Evolutionary conservation across 345 rosid species (phyloP).

Genomic region (Pseudoturritis turrita): DNA sequence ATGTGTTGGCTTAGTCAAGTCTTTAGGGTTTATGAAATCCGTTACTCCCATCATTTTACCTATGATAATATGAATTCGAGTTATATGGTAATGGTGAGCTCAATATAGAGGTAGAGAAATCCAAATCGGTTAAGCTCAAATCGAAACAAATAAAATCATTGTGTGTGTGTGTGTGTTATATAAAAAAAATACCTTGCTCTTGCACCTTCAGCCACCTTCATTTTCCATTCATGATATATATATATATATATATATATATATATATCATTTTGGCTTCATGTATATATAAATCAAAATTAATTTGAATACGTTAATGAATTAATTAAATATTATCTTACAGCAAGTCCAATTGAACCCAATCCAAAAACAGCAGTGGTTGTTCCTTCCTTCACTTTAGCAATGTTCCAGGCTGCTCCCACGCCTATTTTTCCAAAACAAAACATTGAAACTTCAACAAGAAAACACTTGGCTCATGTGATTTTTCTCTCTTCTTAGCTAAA

Average conservation of each 20-base stretch:
- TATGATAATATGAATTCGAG: neutral
- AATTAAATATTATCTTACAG: slow-evolving; percentile 39
- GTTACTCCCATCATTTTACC: slow-evolving; percentile 31
- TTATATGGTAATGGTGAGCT: too few species aligned
- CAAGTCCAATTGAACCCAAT: slow-evolving; percentile 64
- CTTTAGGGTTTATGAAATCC: slow-evolving; percentile 26
- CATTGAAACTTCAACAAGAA: too few species aligned
- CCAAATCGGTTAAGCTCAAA: too few species aligned
- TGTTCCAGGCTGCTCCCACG: slow-evolving; percentile 74
- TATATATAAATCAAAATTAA: too few species aligned
- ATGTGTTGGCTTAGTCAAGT: slow-evolving; percentile 27
- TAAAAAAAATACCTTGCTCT: too few species aligned
- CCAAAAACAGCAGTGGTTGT: slow-evolving; percentile 60
- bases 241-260: neutral
- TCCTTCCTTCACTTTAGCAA: slow-evolving; percentile 55
- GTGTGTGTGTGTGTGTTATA: too few species aligned
- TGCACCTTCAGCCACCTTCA: slow-evolving; percentile 61
- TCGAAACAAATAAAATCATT: too few species aligned
- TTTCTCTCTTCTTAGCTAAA: too few species aligned
- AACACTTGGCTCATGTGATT: too few species aligned
- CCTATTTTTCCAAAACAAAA: slow-evolving; percentile 28
- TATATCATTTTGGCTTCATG: too few species aligned
- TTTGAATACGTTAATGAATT: neutral
- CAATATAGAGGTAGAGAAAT: too few species aligned
- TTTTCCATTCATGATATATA: neutral